phyloP scores from a whole-genome alignment of 1,139 yeast species.

The Magnusiomyces fungicola region DNA sequence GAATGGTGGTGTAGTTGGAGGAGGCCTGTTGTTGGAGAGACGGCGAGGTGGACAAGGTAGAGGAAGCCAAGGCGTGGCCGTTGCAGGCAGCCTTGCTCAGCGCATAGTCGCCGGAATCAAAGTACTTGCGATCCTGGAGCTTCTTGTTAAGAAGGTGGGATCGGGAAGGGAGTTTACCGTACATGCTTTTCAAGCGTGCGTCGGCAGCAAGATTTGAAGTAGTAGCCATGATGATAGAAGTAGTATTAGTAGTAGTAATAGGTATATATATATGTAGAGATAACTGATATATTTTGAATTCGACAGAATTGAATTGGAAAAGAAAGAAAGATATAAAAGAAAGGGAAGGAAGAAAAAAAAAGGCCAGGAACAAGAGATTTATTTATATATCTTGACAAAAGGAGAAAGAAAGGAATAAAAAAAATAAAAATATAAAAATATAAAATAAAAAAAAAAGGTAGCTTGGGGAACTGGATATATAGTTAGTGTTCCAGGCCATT shows the following conservation, averaged over 20 bases:
- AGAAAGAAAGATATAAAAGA: too few relatives aligned
- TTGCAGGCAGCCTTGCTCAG: slow-evolving; percentile 56
- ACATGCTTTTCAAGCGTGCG: neutral
- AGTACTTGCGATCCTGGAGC: slow-evolving; percentile 72
- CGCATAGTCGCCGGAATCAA: slow-evolving; percentile 97
- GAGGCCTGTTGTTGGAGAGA: neutral
- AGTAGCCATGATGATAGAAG: too few relatives aligned
- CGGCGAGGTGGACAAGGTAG: neutral
- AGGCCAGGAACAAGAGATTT: too few relatives aligned
- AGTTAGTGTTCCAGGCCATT: too few relatives aligned
- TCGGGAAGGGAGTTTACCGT: neutral
- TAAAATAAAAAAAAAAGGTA: too few relatives aligned
- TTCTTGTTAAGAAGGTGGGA: slow-evolving; percentile 49
- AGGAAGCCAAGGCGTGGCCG: neutral
- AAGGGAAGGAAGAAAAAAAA: too few relatives aligned
- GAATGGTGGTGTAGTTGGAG: neutral
- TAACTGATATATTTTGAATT: slow-evolving; percentile 13
- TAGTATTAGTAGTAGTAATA: neutral
- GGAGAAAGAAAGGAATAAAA: too few relatives aligned
- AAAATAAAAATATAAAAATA: too few relatives aligned
- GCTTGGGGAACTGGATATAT: too few relatives aligned
- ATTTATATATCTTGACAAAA: too few relatives aligned
- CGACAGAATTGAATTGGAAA: slow-evolving; percentile 8
- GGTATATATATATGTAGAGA: slow-evolving; percentile 4
- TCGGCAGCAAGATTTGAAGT: too few relatives aligned